Evolutionary conservation across 768 basidiomycete genomes (phyloP).

Genomic region (Cystobasidium tubakii): DNA sequence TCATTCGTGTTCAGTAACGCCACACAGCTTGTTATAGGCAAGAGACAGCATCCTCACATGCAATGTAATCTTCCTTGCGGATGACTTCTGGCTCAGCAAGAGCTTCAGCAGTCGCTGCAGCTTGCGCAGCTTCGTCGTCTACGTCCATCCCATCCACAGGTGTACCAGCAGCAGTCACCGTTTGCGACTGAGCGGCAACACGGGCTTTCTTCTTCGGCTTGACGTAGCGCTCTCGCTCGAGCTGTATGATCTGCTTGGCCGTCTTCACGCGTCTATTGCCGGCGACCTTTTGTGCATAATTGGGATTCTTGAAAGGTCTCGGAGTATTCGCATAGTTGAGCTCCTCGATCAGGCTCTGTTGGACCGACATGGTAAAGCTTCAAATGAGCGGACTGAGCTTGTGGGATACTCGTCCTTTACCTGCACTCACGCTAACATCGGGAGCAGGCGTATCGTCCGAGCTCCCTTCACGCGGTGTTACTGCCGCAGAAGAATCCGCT

Average conservation of each 20-base stretch:
- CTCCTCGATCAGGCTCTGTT: conserved; percentile 31
- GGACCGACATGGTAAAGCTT: neutral
- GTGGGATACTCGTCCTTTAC: neutral
- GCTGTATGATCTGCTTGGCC: conserved; percentile 43
- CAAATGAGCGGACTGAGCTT: neutral
- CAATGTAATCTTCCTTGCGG: conserved; percentile 34
- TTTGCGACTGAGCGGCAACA: neutral
- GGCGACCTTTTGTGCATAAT: conserved; percentile 29
- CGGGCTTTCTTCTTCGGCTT: conserved; percentile 32
- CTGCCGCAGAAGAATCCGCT: conserved; percentile 7
- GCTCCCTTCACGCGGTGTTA: conserved; percentile 11
- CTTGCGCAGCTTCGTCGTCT: conserved; percentile 24
- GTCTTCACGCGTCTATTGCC: conserved; percentile 37
- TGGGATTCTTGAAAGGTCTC: conserved; percentile 42
- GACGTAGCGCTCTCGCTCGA: conserved; percentile 41
- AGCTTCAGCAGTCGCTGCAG: neutral
- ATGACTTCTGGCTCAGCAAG: conserved; percentile 21
- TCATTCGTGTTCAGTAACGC: neutral
- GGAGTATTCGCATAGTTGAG: conserved; percentile 38
- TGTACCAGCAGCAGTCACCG: conserved; percentile 21
- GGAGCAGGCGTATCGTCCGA: neutral
- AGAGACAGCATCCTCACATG: conserved; percentile 21
- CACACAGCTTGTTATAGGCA: too few species aligned
- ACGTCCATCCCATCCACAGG: conserved; percentile 33
- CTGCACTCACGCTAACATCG: neutral